phyloP scores from a whole-genome alignment of 192 early-diverging fungal species.

The Irineochytrium annulatum region DNA sequence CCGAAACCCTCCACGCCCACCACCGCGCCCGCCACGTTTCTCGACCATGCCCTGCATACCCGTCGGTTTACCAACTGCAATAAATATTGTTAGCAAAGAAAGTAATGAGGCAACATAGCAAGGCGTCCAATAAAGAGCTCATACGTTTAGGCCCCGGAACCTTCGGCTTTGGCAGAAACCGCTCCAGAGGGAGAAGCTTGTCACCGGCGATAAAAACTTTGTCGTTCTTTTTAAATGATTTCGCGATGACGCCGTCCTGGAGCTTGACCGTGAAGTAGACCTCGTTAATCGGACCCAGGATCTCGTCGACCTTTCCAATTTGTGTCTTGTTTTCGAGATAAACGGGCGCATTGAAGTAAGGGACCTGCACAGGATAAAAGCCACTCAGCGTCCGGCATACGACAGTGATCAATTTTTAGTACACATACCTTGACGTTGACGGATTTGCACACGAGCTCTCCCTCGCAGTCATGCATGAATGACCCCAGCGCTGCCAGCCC shows the following conservation, averaged over 20 bases:
- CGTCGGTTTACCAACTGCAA: constrained; percentile 55
- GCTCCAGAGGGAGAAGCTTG: constrained; percentile 90
- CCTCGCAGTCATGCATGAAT: constrained; percentile 93
- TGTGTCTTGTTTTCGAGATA: constrained; percentile 97
- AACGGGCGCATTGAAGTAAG: constrained; percentile 99
- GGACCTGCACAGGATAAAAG: constrained; percentile 85
- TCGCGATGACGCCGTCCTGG: constrained; percentile 85
- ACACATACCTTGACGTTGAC: constrained; percentile 52
- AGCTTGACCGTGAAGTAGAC: constrained; percentile 98
- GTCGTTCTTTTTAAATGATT: constrained; percentile 85
- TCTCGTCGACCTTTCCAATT: constrained; percentile 99
- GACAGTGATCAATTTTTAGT: not conserved
- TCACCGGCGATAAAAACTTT: constrained; percentile 92
- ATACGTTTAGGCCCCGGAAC: constrained; percentile 56
- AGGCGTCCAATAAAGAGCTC: not conserved
- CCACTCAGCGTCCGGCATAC: no score
- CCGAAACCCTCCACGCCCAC: constrained; percentile 33
- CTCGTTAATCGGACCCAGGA: constrained; percentile 95
- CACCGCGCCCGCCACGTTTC: constrained; percentile 55
- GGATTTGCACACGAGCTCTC: constrained; percentile 93
- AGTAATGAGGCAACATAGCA: constrained; percentile 8
- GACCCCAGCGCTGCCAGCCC: constrained; percentile 68
- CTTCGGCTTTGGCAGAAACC: constrained; percentile 95
- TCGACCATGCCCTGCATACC: constrained; percentile 59
- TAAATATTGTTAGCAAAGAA: constrained; percentile 14